A percentile compares a stretch with the other conserved stretches of the same genome.
Conservation (phyloP, 2,329 filamentous ascomycete genomes). For the Penicillium sp. region DNA sequence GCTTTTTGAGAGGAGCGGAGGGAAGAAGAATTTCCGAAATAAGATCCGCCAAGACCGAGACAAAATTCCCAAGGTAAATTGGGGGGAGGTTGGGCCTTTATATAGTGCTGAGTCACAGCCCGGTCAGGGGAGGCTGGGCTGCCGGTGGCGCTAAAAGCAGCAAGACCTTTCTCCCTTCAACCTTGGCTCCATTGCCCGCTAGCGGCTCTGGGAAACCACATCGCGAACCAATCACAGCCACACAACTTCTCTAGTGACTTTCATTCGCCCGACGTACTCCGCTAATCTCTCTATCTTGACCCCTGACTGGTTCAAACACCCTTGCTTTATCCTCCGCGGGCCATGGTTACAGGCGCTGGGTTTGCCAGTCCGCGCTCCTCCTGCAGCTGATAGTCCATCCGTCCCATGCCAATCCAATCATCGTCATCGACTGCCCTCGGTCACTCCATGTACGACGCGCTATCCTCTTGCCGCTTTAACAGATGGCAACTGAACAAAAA, state of each 20-base stretch:
- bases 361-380: slow-evolving; percentile 30
- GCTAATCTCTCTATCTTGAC: background rate
- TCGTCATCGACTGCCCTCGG: slow-evolving; percentile 21
- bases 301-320: slow-evolving; percentile 24
- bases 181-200: slow-evolving; percentile 27
- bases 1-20: slow-evolving; percentile 19
- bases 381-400: slow-evolving; percentile 30
- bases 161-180: slow-evolving; percentile 28
- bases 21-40: slow-evolving; percentile 37
- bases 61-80: slow-evolving; percentile 31
- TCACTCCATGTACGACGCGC: slow-evolving; percentile 32
- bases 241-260: background rate
- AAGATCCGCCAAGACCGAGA: slow-evolving; percentile 40
- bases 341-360: slow-evolving; percentile 32
- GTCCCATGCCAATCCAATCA: slow-evolving; percentile 31
- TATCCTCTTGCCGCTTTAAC: slow-evolving; percentile 37
- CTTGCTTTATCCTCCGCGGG: slow-evolving; percentile 29
- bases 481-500: slow-evolving; percentile 38
- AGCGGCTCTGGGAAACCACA: slow-evolving; percentile 26
- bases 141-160: slow-evolving; percentile 42
- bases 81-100: slow-evolving; percentile 43
- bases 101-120: slow-evolving; percentile 42
- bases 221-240: slow-evolving; percentile 2
- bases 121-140: slow-evolving; percentile 40
- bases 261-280: slow-evolving; percentile 3